Percentiles rank a stretch among this genome's conserved stretches.
Conservation (phyloP, 257 asterid genomes). For the Phtheirospermum japonicum region DNA sequence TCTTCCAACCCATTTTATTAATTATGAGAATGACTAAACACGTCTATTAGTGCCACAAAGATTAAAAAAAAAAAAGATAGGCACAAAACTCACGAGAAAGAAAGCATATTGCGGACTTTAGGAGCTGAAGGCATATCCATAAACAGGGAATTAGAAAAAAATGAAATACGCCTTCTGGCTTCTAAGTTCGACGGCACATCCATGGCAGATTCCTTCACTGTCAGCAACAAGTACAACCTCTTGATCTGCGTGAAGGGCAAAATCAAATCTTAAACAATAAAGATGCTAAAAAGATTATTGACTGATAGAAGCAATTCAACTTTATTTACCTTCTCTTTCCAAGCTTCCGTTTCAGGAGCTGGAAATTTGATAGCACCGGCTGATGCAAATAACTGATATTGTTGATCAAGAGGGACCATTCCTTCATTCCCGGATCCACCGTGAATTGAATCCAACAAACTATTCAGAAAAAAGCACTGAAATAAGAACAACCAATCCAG, state of each 20-base stretch:
- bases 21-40: background rate
- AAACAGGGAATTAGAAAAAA: constrained; percentile 94
- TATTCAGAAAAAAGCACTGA: constrained; percentile 31
- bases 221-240: constrained; percentile 84
- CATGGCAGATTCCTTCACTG: constrained; percentile 99
- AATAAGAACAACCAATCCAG: constrained; percentile 24
- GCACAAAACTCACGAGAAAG: constrained; percentile 83
- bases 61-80: constrained; percentile 11
- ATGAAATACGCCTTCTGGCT: constrained; percentile 97
- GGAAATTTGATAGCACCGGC: constrained; percentile 96
- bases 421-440: constrained; percentile 88
- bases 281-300: constrained; percentile 8
- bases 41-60: constrained; percentile 3
- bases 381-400: constrained; percentile 95
- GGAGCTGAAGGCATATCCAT: constrained; percentile 99
- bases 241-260: constrained; percentile 64
- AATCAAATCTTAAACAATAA: constrained; percentile 7
- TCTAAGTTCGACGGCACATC: constrained; percentile 97
- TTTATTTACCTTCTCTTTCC: constrained; percentile 88
- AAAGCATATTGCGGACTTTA: constrained; percentile 97
- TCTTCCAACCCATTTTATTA: background rate
- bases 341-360: constrained; percentile 85
- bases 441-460: constrained; percentile 84
- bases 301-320: constrained; percentile 7
- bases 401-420: constrained; percentile 82